A percentile compares a stretch with the other conserved stretches of the same genome.
These are phyloP conservation scores for Fragaria iinumae DNA, from an alignment of 306 rosid genomes.

Conservation along the genomic window DNA sequence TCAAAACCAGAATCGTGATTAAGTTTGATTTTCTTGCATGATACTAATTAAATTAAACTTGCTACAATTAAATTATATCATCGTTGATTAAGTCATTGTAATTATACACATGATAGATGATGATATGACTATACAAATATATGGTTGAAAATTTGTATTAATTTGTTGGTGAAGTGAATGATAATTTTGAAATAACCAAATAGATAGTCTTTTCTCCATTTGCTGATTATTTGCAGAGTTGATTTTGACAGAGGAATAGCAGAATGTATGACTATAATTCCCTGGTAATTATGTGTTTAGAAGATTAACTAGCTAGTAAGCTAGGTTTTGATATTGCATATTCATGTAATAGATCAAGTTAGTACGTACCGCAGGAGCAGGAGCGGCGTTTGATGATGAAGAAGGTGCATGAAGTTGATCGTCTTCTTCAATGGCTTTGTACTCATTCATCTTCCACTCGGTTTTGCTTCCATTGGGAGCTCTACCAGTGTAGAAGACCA, in stretches of 20 bases:
- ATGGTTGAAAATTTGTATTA: too few species aligned
- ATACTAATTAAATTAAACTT: not conserved
- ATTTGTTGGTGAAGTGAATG: too few species aligned
- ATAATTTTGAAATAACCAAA: too few species aligned
- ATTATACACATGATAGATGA: too few species aligned
- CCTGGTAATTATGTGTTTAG: not conserved
- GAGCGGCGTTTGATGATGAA: constrained; percentile 23
- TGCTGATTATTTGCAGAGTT: too few species aligned
- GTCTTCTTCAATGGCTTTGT: constrained; percentile 45
- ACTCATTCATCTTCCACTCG: constrained; percentile 97
- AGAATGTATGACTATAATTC: too few species aligned
- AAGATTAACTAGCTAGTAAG: not conserved
- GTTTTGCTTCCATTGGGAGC: constrained; percentile 75
- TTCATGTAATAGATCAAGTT: not conserved
- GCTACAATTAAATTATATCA: not conserved
- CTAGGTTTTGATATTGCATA: not conserved
- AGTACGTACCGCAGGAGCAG: not conserved
- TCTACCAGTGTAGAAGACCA: constrained; percentile 85
- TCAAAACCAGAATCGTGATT: not conserved
- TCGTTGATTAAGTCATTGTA: too few species aligned
- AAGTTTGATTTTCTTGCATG: not conserved
- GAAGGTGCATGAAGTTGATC: not conserved
- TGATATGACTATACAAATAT: too few species aligned
- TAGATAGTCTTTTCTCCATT: too few species aligned
- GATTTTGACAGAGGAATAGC: too few species aligned